phyloP scores from a whole-genome alignment of 2,329 filamentous ascomycete species.

The Trichophyton benhamiae region DNA sequence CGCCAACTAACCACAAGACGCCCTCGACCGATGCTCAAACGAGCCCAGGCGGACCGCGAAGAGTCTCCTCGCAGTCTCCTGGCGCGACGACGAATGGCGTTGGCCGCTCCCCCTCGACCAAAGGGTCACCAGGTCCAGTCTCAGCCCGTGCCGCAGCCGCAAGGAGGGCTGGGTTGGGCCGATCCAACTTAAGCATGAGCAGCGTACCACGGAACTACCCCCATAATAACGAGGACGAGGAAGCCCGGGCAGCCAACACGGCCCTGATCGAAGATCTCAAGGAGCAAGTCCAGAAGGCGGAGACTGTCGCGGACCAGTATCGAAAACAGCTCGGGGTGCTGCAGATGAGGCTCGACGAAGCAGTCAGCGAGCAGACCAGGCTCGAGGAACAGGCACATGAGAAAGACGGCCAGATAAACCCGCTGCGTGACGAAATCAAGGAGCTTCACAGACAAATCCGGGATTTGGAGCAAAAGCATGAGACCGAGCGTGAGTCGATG shows the following conservation, averaged over 20 bases:
- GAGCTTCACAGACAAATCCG: conserved; percentile 72
- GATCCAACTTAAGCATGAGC: conserved; percentile 33
- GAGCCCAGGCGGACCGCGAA: conserved; percentile 20
- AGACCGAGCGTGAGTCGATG: conserved; percentile 74
- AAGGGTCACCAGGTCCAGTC: conserved; percentile 43
- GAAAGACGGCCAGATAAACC: conserved; percentile 69
- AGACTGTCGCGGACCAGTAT: conserved; percentile 62
- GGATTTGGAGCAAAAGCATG: conserved; percentile 86
- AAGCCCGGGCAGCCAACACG: conserved; percentile 65
- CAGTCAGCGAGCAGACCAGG: conserved; percentile 67
- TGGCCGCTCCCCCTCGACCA: conserved; percentile 53
- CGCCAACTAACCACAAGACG: conserved; percentile 7
- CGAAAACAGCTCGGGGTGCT: conserved; percentile 76
- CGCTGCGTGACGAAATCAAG: conserved; percentile 70
- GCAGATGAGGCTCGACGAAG: conserved; percentile 75
- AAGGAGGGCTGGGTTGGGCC: conserved; percentile 40
- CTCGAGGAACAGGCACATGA: conserved; percentile 83
- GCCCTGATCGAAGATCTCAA: conserved; percentile 74
- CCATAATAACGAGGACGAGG: conserved; percentile 46
- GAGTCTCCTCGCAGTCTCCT: conserved; percentile 35
- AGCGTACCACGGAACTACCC: conserved; percentile 35
- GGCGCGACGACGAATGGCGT: conserved; percentile 37
- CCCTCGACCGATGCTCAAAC: conserved; percentile 1
- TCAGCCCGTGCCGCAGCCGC: conserved; percentile 58
- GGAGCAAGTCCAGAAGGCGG: conserved; percentile 67